These are phyloP conservation scores for Boletus smithii DNA, from an alignment of 1,284 basidiomycete genomes.

Conservation along the genomic window DNA sequence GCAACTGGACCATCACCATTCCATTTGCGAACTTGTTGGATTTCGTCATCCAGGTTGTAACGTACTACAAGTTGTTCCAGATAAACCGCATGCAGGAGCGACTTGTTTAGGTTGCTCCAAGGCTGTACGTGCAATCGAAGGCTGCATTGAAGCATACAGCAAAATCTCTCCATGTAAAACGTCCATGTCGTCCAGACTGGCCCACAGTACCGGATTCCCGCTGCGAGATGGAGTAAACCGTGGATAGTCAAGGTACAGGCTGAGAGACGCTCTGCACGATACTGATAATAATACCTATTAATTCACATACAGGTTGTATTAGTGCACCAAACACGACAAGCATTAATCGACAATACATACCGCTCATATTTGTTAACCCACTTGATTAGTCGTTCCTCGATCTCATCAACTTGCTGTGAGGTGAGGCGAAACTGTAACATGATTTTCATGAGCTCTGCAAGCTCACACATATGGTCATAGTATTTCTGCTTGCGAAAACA, in stretches of 20 bases:
- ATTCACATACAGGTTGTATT: background rate
- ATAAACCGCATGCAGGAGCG: background rate
- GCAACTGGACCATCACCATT: background rate
- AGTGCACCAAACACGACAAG: background rate
- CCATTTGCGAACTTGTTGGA: background rate
- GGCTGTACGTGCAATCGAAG: background rate
- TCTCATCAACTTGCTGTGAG: background rate
- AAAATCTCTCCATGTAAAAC: constrained; percentile 9
- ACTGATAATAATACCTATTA: constrained; percentile 26
- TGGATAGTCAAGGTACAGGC: constrained; percentile 22
- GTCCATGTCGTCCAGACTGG: constrained; percentile 22
- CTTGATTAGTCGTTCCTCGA: background rate
- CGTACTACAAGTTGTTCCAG: constrained; percentile 1
- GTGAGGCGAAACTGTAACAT: constrained; percentile 1
- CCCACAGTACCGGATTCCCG: constrained; percentile 12
- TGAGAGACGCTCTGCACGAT: constrained; percentile 5
- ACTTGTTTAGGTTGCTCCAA: constrained; percentile 6
- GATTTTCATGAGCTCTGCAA: constrained; percentile 7
- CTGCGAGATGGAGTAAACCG: constrained; percentile 21
- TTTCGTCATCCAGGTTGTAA: background rate
- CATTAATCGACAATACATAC: constrained; percentile 1
- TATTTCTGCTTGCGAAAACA: constrained; percentile 5
- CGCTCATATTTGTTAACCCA: constrained; percentile 11
- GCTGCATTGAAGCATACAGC: background rate
- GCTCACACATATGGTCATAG: constrained; percentile 11